phyloP scores from a whole-genome alignment of 164 flowering plant genomes.

The Umbellularia californica region DNA sequence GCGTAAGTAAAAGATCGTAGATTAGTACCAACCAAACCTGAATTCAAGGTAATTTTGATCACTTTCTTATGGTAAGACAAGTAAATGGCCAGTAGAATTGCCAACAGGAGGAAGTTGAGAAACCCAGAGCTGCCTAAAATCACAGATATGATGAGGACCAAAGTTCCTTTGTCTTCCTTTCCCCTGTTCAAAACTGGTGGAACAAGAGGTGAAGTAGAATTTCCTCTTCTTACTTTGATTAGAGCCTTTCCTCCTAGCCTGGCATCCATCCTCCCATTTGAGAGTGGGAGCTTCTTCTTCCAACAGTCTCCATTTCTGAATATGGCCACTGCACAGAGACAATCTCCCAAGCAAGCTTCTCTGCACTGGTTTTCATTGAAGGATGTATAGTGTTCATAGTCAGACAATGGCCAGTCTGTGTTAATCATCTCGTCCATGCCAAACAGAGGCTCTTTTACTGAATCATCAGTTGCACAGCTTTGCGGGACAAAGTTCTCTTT shows the following conservation, averaged over 20 bases:
- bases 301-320: constrained; percentile 15
- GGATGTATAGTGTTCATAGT: constrained; percentile 19
- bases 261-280: constrained; percentile 10
- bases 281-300: constrained; percentile 21
- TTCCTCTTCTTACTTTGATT: constrained; percentile 12
- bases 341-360: constrained; percentile 42
- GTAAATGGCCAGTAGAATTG: not conserved
- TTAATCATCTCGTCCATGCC: constrained; percentile 5
- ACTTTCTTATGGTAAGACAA: not conserved
- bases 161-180: not conserved
- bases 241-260: constrained; percentile 11
- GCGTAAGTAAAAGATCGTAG: constrained; percentile 16
- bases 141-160: not conserved
- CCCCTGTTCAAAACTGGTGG: not conserved
- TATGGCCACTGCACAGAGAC: constrained; percentile 46
- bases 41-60: not conserved
- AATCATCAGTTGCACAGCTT: not conserved
- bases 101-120: constrained; percentile 4
- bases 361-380: constrained; percentile 31
- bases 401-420: constrained; percentile 41
- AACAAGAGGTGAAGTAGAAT: not conserved
- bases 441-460: not conserved
- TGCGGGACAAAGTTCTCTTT: not conserved
- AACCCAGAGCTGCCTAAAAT: constrained; percentile 11
- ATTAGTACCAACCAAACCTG: not conserved